Conservation (phyloP, 192 early-diverging fungal genomes). For the Lunasporangiospora selenospora region DNA sequence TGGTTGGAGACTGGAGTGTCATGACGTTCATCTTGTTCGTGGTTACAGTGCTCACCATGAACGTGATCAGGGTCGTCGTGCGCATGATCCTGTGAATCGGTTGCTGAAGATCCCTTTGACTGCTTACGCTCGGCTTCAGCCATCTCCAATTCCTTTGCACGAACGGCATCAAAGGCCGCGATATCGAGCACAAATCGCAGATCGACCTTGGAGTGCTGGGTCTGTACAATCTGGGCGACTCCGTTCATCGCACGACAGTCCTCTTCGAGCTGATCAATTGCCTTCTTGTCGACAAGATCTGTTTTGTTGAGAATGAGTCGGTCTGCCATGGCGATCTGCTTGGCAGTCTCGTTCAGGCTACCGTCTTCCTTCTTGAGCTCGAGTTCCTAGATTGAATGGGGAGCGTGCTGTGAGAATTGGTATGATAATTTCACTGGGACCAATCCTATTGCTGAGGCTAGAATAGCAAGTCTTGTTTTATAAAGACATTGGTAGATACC, state of each 20-base stretch:
- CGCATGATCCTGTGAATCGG: slow-evolving; percentile 18
- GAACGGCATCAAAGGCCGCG: slow-evolving; percentile 51
- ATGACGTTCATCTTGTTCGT: slow-evolving; percentile 3
- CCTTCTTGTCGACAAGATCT: slow-evolving; percentile 65
- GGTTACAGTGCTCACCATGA: slow-evolving; percentile 21
- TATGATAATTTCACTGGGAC: neutral
- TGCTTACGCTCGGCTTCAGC: slow-evolving; percentile 4
- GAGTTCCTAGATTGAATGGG: slow-evolving; percentile 43
- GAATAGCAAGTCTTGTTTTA: neutral
- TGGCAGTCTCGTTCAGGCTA: slow-evolving; percentile 76
- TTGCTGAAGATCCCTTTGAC: neutral
- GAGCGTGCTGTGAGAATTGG: neutral
- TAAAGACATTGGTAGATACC: too few relatives aligned
- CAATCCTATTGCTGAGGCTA: neutral
- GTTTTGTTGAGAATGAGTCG: slow-evolving; percentile 89
- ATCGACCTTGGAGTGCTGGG: slow-evolving; percentile 48
- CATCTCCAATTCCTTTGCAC: slow-evolving; percentile 40
- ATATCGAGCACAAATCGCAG: slow-evolving; percentile 59
- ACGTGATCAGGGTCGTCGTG: slow-evolving; percentile 19
- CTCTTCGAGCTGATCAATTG: slow-evolving; percentile 51
- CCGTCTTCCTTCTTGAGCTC: slow-evolving; percentile 60
- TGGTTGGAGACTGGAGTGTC: slow-evolving; percentile 5
- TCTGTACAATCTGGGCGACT: slow-evolving; percentile 36
- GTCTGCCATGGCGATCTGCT: slow-evolving; percentile 89
- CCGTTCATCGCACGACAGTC: slow-evolving; percentile 41